phyloP scores from a whole-genome alignment of 192 early-diverging fungal genomes.

The Podochytrium sp. region DNA sequence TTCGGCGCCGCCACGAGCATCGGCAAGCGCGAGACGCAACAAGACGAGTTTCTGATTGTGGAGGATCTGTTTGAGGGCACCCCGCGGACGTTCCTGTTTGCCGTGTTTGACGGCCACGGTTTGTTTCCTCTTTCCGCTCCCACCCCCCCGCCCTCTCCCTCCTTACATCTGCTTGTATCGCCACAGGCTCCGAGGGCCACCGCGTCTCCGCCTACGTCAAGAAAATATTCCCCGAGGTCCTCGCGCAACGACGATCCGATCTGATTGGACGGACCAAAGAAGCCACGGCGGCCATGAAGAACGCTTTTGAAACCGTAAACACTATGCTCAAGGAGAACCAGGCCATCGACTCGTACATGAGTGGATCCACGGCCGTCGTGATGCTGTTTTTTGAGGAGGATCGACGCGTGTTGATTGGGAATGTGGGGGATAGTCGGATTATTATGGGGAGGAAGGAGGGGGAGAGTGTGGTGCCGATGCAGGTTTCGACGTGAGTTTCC shows the following conservation, averaged over 20 bases:
- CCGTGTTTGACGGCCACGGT: slow-evolving; percentile 62
- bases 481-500: slow-evolving; percentile 42
- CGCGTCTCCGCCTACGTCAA: slow-evolving; percentile 41
- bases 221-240: slow-evolving; percentile 29
- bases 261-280: slow-evolving; percentile 19
- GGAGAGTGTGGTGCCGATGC: slow-evolving; percentile 6
- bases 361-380: slow-evolving; percentile 53
- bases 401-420: slow-evolving; percentile 35
- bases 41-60: slow-evolving; percentile 41
- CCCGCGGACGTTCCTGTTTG: slow-evolving; percentile 42
- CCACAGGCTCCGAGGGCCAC: slow-evolving; percentile 44
- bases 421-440: slow-evolving; percentile 54
- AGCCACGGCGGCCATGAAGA: slow-evolving; percentile 38
- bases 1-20: slow-evolving; percentile 37
- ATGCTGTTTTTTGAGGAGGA: slow-evolving; percentile 36
- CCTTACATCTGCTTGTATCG: not conserved
- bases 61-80: slow-evolving; percentile 29
- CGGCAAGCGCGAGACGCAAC: slow-evolving; percentile 46
- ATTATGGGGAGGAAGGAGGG: slow-evolving; percentile 35
- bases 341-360: slow-evolving; percentile 55
- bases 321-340: slow-evolving; percentile 33
- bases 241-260: slow-evolving; percentile 6
- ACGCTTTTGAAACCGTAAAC: slow-evolving; percentile 39
- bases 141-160: not conserved
- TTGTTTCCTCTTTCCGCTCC: not conserved